Evolutionary conservation across 108 stramenopile genomes (phyloP).

Genomic region (Cyclotella cryptica): DNA sequence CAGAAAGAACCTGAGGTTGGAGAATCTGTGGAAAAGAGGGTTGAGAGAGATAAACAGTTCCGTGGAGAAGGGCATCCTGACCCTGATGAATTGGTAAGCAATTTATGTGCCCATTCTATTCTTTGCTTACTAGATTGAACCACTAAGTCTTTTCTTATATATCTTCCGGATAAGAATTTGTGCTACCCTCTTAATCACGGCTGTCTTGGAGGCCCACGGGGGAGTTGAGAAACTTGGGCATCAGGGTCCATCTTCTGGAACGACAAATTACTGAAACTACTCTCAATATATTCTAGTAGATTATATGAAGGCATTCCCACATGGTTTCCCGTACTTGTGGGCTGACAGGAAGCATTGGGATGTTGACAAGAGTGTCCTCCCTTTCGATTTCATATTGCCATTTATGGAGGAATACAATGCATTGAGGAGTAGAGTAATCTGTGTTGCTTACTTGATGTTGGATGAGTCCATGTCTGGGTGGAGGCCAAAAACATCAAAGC

Average conservation of each 20-base stretch:
- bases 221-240: conserved; percentile 26
- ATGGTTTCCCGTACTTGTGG: conserved; percentile 27
- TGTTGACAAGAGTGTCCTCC: background rate
- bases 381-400: conserved; percentile 21
- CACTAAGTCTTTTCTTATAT: background rate
- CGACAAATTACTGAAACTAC: conserved; percentile 15
- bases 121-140: background rate
- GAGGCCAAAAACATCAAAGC: conserved; percentile 18
- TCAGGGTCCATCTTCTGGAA: conserved; percentile 1
- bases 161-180: conserved; percentile 20
- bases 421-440: background rate
- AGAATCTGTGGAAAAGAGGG: background rate
- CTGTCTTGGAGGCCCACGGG: background rate
- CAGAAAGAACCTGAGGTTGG: background rate
- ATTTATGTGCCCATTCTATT: no score
- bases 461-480: conserved; percentile 33
- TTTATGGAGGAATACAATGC: conserved; percentile 24
- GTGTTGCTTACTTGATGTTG: background rate
- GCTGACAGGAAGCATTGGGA: conserved; percentile 21
- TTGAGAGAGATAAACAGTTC: background rate
- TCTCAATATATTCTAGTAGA: conserved; percentile 15
- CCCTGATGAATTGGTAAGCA: conserved; percentile 24
- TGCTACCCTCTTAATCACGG: conserved; percentile 13
- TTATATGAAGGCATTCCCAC: conserved; percentile 20
- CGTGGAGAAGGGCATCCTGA: background rate